Conservation (phyloP, 1,284 basidiomycete genomes). For the Porodaedalea pini region DNA sequence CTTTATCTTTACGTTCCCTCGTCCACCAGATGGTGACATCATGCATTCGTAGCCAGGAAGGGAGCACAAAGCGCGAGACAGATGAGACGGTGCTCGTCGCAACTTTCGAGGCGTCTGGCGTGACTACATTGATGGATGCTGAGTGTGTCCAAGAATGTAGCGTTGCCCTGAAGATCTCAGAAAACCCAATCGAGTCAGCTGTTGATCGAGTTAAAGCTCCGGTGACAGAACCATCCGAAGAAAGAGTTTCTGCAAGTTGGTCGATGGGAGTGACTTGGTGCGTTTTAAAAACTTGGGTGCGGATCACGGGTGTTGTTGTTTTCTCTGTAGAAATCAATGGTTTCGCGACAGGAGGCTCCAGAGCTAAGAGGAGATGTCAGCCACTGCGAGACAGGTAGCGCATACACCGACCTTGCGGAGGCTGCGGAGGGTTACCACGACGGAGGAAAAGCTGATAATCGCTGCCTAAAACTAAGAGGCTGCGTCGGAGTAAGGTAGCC, state of each 20-base stretch:
- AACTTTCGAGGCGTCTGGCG: not conserved
- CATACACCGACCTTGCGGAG: slow-evolving; percentile 26
- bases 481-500: slow-evolving; percentile 54
- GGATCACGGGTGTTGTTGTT: slow-evolving; percentile 40
- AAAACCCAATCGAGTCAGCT: slow-evolving; percentile 43
- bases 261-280: slow-evolving; percentile 43
- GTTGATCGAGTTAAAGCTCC: slow-evolving; percentile 46
- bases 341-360: slow-evolving; percentile 25
- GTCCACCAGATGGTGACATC: slow-evolving; percentile 48
- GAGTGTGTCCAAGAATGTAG: not conserved
- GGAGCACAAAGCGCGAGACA: not conserved
- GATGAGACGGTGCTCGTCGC: not conserved
- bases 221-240: slow-evolving; percentile 53
- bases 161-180: slow-evolving; percentile 55
- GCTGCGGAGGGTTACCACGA: slow-evolving; percentile 40
- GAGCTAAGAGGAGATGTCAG: not conserved
- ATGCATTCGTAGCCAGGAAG: not conserved
- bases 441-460: slow-evolving; percentile 61
- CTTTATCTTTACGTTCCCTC: slow-evolving; percentile 49
- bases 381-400: slow-evolving; percentile 3
- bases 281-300: slow-evolving; percentile 46
- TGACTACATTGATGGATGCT: not conserved
- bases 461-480: slow-evolving; percentile 55
- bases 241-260: slow-evolving; percentile 50
- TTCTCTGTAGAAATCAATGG: slow-evolving; percentile 26